phyloP scores from a whole-genome alignment of 257 asterid genomes.

The Solanum sejunctum region DNA sequence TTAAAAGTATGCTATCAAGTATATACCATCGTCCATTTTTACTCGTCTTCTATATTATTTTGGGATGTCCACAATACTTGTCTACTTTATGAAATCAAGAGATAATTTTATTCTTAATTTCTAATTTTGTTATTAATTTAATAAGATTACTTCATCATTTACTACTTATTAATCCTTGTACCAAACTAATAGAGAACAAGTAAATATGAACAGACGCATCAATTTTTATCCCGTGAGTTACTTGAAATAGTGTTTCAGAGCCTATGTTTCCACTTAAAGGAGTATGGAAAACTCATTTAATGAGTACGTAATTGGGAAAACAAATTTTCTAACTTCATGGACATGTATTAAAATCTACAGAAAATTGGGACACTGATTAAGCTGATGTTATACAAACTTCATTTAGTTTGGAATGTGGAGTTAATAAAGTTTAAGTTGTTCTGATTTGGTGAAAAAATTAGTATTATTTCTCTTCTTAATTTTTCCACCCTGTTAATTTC shows the following conservation, averaged over 20 bases:
- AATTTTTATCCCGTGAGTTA: background rate
- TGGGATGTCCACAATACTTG: no score
- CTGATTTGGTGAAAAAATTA: background rate
- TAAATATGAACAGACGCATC: no score
- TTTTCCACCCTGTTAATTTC: slow-evolving; percentile 14
- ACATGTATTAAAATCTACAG: background rate
- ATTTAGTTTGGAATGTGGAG: background rate
- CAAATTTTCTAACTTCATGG: background rate
- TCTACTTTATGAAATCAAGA: no score
- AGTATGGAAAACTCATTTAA: background rate
- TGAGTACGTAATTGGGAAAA: background rate
- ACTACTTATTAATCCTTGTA: no score
- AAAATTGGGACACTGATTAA: background rate
- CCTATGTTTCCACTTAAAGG: background rate
- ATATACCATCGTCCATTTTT: no score
- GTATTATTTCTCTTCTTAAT: slow-evolving; percentile 5
- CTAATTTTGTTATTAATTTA: no score
- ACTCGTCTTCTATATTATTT: no score
- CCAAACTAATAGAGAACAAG: no score
- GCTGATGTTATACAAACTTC: background rate
- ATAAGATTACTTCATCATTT: no score
- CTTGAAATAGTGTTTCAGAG: background rate
- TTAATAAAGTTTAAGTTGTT: background rate
- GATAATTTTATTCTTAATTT: no score
- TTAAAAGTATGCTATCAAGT: background rate